Conservation (phyloP, 106 monocot genomes). For the Apostasia ramifera region DNA sequence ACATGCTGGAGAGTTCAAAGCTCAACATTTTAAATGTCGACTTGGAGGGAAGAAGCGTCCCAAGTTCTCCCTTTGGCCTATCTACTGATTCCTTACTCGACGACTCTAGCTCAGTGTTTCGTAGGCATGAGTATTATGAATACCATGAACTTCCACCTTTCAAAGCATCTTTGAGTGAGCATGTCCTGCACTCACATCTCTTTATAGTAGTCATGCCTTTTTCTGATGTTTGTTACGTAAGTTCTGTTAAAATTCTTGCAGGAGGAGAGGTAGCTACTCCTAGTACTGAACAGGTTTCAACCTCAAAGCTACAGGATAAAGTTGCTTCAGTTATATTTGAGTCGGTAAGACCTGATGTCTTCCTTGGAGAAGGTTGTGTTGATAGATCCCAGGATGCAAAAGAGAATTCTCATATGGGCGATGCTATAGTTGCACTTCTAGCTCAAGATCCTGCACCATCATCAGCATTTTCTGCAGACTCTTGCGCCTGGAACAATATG, state of each 20-base stretch:
- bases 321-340: neutral
- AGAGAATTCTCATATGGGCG: neutral
- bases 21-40: slow-evolving; percentile 8
- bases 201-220: neutral
- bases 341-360: neutral
- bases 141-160: slow-evolving; percentile 10
- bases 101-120: slow-evolving; percentile 11
- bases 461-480: neutral
- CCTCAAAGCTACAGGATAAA: neutral
- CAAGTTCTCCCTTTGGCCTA: slow-evolving; percentile 13
- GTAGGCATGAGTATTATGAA: slow-evolving; percentile 14
- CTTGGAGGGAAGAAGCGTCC: slow-evolving; percentile 16
- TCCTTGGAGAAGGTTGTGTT: neutral
- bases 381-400: neutral
- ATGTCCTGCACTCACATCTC: neutral
- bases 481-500: slow-evolving; percentile 2
- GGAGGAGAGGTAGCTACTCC: no score
- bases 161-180: slow-evolving; percentile 17
- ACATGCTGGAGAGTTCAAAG: slow-evolving; percentile 6
- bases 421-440: neutral
- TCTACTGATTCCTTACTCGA: slow-evolving; percentile 20
- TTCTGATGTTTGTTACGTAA: neutral
- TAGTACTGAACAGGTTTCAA: neutral
- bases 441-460: neutral
- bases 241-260: neutral